Base-by-base conservation (phyloP, 2,329 filamentous ascomycete species). In the Lachnellula hyalina region DNA sequence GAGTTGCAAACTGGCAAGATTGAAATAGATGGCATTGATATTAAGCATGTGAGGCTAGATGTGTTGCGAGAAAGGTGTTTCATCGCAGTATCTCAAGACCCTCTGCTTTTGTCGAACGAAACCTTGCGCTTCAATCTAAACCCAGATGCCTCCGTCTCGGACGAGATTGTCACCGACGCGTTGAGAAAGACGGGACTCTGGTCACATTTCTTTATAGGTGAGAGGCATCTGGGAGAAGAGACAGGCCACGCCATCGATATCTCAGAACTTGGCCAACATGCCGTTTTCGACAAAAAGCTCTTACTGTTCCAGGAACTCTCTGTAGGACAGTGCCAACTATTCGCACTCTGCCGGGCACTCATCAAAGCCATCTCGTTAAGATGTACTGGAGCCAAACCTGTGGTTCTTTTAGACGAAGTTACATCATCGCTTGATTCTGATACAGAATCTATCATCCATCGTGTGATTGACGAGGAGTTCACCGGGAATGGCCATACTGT, bases 281-380 rank as follows among this genome's bases (percentile, higher is more conserved):
- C 42, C 51, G 58, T 68, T 38, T 59, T 72, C 0, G 65, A 71
- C 42, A 55, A 52, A 4, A 55, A 56, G 2, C 46, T 72, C 4
- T 64, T 63, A 2, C 48, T 50, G 2, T 56, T 72, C 2, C 64
- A 61, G 1, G 51, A 62, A 7, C 54, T 74, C 3, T 73, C 70
- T 1, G 62, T 62, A 1, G 77, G 78, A 1, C 73, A 81, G 59
- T 67, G 67, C 46, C 78, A 80, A 63, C 64, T 80, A 0, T 73
- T 81, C 49, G 72, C 72, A 11, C 67, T 81, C 9, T 76, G 75
- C 0, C 70, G 79, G 4, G 74, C 75, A 1, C 65, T 80, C 7
- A 54, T 79, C 12, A 65, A 69, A 6, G 55, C 51, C 7, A 45
- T 58, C n/a, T 49, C 47, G 0, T 12, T 53, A 14, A 34, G 50